Conservation (phyloP, 805 yeast genomes). For the Zygotorulaspora sp. region DNA sequence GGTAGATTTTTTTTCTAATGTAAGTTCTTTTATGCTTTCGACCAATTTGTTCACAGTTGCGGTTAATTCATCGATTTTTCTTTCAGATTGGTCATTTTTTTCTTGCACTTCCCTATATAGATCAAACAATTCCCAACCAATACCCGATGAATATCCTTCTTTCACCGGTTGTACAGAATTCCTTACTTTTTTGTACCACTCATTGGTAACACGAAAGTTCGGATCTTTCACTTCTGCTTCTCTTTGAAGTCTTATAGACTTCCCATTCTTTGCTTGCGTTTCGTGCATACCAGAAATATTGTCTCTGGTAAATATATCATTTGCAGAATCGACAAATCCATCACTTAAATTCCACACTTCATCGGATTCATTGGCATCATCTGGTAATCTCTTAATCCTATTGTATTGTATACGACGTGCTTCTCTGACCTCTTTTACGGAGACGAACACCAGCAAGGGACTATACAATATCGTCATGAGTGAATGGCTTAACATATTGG, state of each 20-base stretch:
- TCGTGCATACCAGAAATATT: conserved; percentile 28
- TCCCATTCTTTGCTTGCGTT: conserved; percentile 34
- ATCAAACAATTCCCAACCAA: conserved; percentile 61
- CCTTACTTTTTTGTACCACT: conserved; percentile 51
- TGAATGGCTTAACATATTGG: conserved; percentile 42
- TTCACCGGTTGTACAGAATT: conserved; percentile 52
- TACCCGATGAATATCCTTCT: conserved; percentile 49
- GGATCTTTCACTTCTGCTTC: conserved; percentile 69
- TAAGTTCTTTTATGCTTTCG: conserved; percentile 19
- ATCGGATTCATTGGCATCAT: conserved; percentile 75
- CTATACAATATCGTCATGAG: conserved; percentile 64
- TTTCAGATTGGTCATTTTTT: conserved; percentile 11
- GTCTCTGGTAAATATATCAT: conserved; percentile 30
- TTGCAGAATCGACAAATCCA: conserved; percentile 48
- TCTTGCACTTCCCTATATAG: conserved; percentile 48
- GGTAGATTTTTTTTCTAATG: conserved; percentile 9
- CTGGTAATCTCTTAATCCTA: conserved; percentile 56
- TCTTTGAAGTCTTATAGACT: conserved; percentile 44
- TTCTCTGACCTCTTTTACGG: conserved; percentile 57
- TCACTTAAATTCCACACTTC: conserved; percentile 81
- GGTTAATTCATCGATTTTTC: conserved; percentile 18
- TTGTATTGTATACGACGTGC: conserved; percentile 73
- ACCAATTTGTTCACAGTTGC: conserved; percentile 17
- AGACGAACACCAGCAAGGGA: conserved; percentile 58
- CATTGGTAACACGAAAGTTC: conserved; percentile 50